A percentile compares a stretch with the other conserved stretches of the same genome.
Evolutionary conservation across 208 protist species (phyloP).

Genomic region (Crithidia fasciculata): DNA sequence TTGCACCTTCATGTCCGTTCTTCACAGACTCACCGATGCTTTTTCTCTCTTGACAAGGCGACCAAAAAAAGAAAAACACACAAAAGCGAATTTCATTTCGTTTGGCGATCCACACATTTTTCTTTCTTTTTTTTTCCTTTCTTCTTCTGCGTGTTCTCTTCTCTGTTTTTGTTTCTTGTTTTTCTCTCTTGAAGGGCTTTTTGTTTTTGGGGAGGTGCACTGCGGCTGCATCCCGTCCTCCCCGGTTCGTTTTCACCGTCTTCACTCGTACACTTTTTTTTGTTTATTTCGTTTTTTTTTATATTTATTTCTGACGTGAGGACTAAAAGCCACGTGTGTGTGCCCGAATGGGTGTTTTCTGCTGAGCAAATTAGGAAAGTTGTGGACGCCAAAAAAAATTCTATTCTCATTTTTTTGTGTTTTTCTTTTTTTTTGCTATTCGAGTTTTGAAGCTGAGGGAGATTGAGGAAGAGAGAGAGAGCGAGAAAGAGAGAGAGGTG

Average conservation of each 20-base stretch:
- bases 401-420: too few relatives aligned
- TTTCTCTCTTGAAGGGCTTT: neutral
- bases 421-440: neutral
- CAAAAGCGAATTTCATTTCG: too few relatives aligned
- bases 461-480: neutral
- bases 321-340: too few relatives aligned
- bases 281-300: slow-evolving; percentile 3
- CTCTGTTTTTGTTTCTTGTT: neutral
- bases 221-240: slow-evolving; percentile 21
- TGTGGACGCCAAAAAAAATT: too few relatives aligned
- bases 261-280: slow-evolving; percentile 10
- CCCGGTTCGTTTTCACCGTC: slow-evolving; percentile 24
- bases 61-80: too few relatives aligned
- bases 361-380: neutral
- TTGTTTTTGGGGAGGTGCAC: slow-evolving; percentile 27
- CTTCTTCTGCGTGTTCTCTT: neutral
- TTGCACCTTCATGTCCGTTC: neutral
- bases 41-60: neutral
- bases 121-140: slow-evolving; percentile 4
- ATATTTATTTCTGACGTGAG: neutral
- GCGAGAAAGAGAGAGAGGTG: neutral
- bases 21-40: neutral
- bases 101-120: neutral
- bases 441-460: neutral
- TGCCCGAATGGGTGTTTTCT: neutral